These are phyloP conservation scores for Penicillium daleae DNA, from an alignment of 495 filamentous ascomycete genomes.

Conservation along the genomic window DNA sequence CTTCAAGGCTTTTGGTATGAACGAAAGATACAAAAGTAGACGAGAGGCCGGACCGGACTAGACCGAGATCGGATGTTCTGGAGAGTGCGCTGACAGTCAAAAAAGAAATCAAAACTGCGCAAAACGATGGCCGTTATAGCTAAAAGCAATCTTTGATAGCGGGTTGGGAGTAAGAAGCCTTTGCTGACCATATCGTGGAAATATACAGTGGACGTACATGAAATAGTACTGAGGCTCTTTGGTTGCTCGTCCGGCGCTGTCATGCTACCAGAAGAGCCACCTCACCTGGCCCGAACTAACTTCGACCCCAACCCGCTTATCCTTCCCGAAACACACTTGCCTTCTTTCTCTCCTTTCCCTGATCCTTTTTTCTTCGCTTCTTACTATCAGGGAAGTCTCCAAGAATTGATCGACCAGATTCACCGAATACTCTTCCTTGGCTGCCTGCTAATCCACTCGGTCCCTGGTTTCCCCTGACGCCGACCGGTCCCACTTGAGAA, in stretches of 20 bases:
- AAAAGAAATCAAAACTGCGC: not conserved
- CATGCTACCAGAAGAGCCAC: slow-evolving; percentile 23
- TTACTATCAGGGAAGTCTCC: not conserved
- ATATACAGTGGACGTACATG: not conserved
- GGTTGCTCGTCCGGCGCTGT: slow-evolving; percentile 1
- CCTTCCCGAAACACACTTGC: slow-evolving; percentile 8
- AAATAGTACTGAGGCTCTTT: not conserved
- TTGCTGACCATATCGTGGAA: not conserved
- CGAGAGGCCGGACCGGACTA: not conserved
- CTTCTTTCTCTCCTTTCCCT: not conserved
- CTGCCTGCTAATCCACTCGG: slow-evolving; percentile 24
- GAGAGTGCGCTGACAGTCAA: not conserved
- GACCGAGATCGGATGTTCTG: not conserved
- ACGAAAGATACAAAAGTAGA: not conserved
- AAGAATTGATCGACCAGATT: slow-evolving; percentile 11
- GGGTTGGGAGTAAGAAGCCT: not conserved
- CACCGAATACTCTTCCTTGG: not conserved
- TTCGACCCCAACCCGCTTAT: slow-evolving; percentile 23
- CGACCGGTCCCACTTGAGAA: slow-evolving; percentile 35
- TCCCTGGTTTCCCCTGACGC: slow-evolving; percentile 39
- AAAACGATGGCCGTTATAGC: slow-evolving; percentile 1
- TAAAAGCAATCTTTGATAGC: not conserved
- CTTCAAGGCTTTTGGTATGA: not conserved
- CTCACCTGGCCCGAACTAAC: slow-evolving; percentile 22
- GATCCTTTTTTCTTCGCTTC: not conserved